Base-by-base conservation (phyloP, 2,329 filamentous ascomycete species). In the Trichoderma harzianum region DNA sequence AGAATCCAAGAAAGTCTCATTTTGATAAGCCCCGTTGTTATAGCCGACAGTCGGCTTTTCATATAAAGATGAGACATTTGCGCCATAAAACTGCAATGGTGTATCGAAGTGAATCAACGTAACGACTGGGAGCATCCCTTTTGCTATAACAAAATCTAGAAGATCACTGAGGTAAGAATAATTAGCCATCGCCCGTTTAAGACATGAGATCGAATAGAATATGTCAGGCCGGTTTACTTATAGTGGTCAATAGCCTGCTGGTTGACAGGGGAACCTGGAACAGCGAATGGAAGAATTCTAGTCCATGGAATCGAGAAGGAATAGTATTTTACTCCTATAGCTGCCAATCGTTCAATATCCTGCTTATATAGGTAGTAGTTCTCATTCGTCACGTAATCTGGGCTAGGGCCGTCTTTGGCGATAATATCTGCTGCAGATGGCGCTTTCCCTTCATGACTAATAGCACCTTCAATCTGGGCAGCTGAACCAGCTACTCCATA, bases 331-430 rank as follows among this genome's bases (percentile, higher is more conserved):
- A 86, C 82, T 0, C 86, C 86, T 77, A 88, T 82, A 3, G 84
- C 81, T 1, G 86, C 86, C 10, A 88, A 80, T 0, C 86, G 82
- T 71, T 84, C 85, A 57, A 88, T 87, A 55, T 88, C 85, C 77
- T 88, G 86, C 76, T 87, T 88, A 75, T 88, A 88, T 8, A 86
- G 77, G 72, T 86, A 88, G 75, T 88, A 88, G 70, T 87, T 83
- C 77, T 86, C 85, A 55, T 84, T 86, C 3, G 83, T 83, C 43
- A 81, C 78, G 69, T 82, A 80, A 32, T 77, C 72, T 57, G 82
- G 80, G 5, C 73, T 67, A 2, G 76, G 63, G 6, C 75, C 74
- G 34, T 77, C 74, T 5, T 64, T 71, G 2, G 78, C 74, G 5
- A 82, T 79, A 73, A 84, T 80, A 64, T 86, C 84, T 77, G 83